These are phyloP conservation scores for Mycena albidolilacea DNA, from an alignment of 768 basidiomycete genomes.

Conservation along the genomic window DNA sequence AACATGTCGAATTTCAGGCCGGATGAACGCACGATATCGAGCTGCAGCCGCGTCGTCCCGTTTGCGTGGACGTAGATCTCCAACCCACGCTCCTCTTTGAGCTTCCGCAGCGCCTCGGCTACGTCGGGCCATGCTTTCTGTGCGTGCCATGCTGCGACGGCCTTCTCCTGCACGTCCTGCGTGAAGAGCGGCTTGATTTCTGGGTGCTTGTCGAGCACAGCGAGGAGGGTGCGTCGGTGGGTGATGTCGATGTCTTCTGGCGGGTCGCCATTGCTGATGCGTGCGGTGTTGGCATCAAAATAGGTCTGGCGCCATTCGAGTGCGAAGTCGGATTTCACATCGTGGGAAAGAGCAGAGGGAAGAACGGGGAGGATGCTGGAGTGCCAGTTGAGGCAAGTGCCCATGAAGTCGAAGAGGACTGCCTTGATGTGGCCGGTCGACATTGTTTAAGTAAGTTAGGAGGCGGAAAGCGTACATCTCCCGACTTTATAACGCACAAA, in stretches of 20 bases:
- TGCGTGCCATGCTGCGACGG: conserved; percentile 18
- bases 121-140: conserved; percentile 28
- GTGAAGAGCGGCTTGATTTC: conserved; percentile 16
- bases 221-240: conserved; percentile 17
- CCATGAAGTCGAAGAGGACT: conserved; percentile 31
- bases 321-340: conserved; percentile 16
- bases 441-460: neutral
- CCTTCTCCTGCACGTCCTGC: neutral
- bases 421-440: conserved; percentile 9
- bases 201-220: neutral
- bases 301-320: conserved; percentile 32
- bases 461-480: too few relatives aligned
- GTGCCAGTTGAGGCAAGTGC: conserved; percentile 31
- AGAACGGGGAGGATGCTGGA: conserved; percentile 17
- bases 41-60: conserved; percentile 34
- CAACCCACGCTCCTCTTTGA: conserved; percentile 11
- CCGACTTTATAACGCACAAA: neutral
- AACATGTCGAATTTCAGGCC: conserved; percentile 26
- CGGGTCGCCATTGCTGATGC: conserved; percentile 5
- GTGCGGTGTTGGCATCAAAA: conserved; percentile 25
- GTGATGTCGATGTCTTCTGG: conserved; percentile 28
- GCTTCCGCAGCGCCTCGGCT: conserved; percentile 10
- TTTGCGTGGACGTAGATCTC: conserved; percentile 31
- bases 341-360: conserved; percentile 2
- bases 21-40: conserved; percentile 25